Evolutionary conservation across 805 yeast genomes (phyloP).

Genomic region (Vanderwaltozyma verrucispora): DNA sequence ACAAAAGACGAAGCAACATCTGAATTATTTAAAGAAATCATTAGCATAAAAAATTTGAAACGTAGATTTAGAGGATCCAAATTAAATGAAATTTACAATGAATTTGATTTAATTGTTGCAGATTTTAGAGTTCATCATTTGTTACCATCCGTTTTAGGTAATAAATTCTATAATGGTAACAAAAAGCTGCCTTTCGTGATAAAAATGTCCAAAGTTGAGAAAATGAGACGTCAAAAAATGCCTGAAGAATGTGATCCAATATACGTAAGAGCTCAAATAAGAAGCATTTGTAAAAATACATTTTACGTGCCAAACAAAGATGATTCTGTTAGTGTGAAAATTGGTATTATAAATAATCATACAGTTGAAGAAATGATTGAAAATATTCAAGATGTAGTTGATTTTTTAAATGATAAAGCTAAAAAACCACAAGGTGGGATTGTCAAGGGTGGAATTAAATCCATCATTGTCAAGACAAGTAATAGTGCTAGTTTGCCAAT

Average conservation of each 20-base stretch:
- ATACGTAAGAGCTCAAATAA: conserved; percentile 54
- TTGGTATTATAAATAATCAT: conserved; percentile 37
- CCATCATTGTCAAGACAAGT: conserved; percentile 54
- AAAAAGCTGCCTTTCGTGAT: conserved; percentile 60
- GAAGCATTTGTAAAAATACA: conserved; percentile 53
- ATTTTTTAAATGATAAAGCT: conserved; percentile 36
- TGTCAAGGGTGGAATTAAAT: conserved; percentile 34
- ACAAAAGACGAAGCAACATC: conserved; percentile 45
- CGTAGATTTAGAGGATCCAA: conserved; percentile 35
- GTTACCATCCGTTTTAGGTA: conserved; percentile 48
- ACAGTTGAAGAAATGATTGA: conserved; percentile 16
- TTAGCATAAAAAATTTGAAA: conserved; percentile 48
- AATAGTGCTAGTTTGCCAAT: conserved; percentile 61
- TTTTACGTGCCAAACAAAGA: conserved; percentile 54
- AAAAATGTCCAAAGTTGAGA: conserved; percentile 37
- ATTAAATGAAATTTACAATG: conserved; percentile 41
- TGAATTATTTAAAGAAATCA: conserved; percentile 50
- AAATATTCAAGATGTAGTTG: conserved; percentile 28
- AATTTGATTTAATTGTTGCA: conserved; percentile 56
- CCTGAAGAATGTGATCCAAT: conserved; percentile 56
- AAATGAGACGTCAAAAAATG: conserved; percentile 33
- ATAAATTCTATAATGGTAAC: conserved; percentile 50
- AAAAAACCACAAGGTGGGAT: conserved; percentile 51
- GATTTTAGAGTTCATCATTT: conserved; percentile 59
- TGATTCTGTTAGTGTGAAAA: conserved; percentile 44